Evolutionary conservation across 106 monocot species (phyloP).

Genomic region (Phalaenopsis equestris): DNA sequence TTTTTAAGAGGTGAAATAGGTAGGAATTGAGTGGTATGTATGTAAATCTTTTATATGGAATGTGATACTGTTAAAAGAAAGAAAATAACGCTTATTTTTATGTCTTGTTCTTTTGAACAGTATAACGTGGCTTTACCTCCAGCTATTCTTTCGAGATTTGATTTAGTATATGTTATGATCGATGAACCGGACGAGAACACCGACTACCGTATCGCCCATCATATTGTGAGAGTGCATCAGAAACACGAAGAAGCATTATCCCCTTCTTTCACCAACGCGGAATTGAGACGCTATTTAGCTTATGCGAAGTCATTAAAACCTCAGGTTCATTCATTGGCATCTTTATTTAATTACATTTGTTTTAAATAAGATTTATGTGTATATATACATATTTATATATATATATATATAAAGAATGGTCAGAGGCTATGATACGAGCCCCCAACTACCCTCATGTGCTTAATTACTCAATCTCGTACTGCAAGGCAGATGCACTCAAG

Average conservation of each 20-base stretch:
- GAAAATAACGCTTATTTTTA: not conserved
- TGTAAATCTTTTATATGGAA: not conserved
- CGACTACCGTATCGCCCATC: slow-evolving; percentile 96
- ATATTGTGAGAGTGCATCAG: slow-evolving; percentile 97
- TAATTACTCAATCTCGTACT: too few relatives aligned
- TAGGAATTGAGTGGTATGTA: too few relatives aligned
- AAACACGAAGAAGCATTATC: slow-evolving; percentile 84
- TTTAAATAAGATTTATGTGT: not conserved
- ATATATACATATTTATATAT: too few relatives aligned
- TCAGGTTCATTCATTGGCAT: slow-evolving; percentile 34
- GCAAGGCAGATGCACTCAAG: too few relatives aligned
- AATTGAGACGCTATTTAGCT: slow-evolving; percentile 87
- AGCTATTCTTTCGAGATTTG: slow-evolving; percentile 76
- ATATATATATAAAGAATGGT: too few relatives aligned
- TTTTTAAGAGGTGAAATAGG: too few relatives aligned
- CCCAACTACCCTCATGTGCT: too few relatives aligned
- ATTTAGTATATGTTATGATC: slow-evolving; percentile 88
- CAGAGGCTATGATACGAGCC: too few relatives aligned
- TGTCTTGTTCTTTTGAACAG: slow-evolving; percentile 33
- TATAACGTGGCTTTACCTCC: slow-evolving; percentile 92
- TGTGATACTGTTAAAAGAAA: not conserved
- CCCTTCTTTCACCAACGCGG: slow-evolving; percentile 78
- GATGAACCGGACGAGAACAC: slow-evolving; percentile 96
- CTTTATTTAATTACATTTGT: not conserved
- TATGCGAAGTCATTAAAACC: slow-evolving; percentile 91